Conservation (phyloP, 225 moss, liverwort and hornwort genomes). For the Lunularia cruciata region DNA sequence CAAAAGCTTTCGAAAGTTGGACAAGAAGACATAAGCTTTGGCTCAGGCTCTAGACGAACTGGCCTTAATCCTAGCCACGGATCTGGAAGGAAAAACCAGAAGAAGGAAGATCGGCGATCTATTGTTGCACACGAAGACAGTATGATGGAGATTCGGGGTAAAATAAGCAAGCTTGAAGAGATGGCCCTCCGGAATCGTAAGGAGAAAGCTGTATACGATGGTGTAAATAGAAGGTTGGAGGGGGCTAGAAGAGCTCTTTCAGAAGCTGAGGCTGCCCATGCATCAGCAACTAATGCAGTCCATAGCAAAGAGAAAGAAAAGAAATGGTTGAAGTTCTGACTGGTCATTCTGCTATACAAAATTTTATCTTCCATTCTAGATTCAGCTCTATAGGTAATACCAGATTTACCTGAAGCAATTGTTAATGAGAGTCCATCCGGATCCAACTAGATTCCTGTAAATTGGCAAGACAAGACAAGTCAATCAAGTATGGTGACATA, state of each 20-base stretch:
- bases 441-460: no score
- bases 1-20: slow-evolving; percentile 52
- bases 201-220: slow-evolving; percentile 72
- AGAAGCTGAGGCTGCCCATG: slow-evolving; percentile 77
- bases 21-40: slow-evolving; percentile 30
- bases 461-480: no score
- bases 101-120: slow-evolving; percentile 58
- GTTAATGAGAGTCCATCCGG: no score
- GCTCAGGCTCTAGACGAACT: not conserved
- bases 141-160: slow-evolving; percentile 72
- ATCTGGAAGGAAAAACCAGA: slow-evolving; percentile 29
- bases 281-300: slow-evolving; percentile 65
- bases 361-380: not conserved
- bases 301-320: slow-evolving; percentile 91
- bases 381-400: no score
- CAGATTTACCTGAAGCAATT: no score
- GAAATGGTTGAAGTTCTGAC: slow-evolving; percentile 89
- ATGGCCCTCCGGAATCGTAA: slow-evolving; percentile 83
- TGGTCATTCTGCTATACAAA: not conserved
- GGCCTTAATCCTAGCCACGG: slow-evolving; percentile 15
- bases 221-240: slow-evolving; percentile 67
- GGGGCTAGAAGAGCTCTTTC: slow-evolving; percentile 71
- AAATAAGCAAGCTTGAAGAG: slow-evolving; percentile 79
- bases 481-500: no score
- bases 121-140: slow-evolving; percentile 84